Evolutionary conservation across 768 basidiomycete species (phyloP).

Genomic region (Gyrodon lividus): DNA sequence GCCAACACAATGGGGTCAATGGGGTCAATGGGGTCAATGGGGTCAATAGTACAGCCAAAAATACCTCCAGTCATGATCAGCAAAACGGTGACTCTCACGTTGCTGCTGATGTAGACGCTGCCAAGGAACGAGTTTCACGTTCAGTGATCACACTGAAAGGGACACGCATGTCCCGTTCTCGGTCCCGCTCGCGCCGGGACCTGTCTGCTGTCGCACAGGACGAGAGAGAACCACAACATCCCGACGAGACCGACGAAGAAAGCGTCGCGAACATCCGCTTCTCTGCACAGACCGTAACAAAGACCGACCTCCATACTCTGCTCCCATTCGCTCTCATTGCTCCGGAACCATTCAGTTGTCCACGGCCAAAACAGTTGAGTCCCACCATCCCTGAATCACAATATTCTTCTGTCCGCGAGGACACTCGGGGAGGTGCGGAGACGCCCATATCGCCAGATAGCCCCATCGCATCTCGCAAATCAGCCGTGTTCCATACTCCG

Average conservation of each 20-base stretch:
- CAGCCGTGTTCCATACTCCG: slow-evolving; percentile 41
- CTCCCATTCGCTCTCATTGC: slow-evolving; percentile 82
- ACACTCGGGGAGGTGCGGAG: slow-evolving; percentile 17
- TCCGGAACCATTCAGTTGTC: slow-evolving; percentile 55
- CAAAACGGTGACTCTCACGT: slow-evolving; percentile 21
- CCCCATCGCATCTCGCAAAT: slow-evolving; percentile 38
- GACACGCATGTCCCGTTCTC: slow-evolving; percentile 53
- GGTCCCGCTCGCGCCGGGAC: slow-evolving; percentile 73
- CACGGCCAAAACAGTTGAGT: slow-evolving; percentile 25
- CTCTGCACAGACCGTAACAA: slow-evolving; percentile 67
- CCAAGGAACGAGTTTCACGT: slow-evolving; percentile 58
- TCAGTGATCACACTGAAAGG: slow-evolving; percentile 67
- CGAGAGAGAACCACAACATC: slow-evolving; percentile 52
- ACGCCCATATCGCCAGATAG: slow-evolving; percentile 36
- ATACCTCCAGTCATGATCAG: slow-evolving; percentile 28
- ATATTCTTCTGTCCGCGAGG: slow-evolving; percentile 16
- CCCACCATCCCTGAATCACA: slow-evolving; percentile 21
- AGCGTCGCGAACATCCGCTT: slow-evolving; percentile 77
- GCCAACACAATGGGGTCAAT: slow-evolving; percentile 23
- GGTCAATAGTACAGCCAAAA: slow-evolving; percentile 29
- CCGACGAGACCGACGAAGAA: slow-evolving; percentile 60
- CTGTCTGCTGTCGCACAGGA: slow-evolving; percentile 58
- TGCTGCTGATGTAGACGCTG: slow-evolving; percentile 43
- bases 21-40: too few relatives aligned
- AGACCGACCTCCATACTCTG: slow-evolving; percentile 52